Conservation (phyloP, 345 rosid genomes). For the Eutrema heterophyllum region DNA sequence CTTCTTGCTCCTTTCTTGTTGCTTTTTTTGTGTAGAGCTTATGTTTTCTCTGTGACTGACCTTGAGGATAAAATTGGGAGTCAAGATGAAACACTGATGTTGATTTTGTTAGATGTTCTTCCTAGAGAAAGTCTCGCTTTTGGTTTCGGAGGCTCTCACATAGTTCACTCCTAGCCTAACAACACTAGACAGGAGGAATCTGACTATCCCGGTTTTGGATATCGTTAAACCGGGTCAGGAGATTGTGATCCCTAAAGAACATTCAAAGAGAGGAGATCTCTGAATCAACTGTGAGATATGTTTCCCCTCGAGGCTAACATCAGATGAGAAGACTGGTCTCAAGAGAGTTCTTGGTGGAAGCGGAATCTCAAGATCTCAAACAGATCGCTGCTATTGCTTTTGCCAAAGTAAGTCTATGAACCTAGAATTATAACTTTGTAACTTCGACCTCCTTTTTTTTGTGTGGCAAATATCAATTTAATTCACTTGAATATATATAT, state of each 20-base stretch:
- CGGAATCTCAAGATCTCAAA: too few species aligned
- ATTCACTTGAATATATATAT: too few species aligned
- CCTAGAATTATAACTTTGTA: too few species aligned
- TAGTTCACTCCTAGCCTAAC: conserved; percentile 44
- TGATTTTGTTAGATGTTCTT: neutral
- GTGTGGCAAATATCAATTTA: too few species aligned
- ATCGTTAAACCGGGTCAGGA: conserved; percentile 57
- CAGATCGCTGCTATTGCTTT: too few species aligned
- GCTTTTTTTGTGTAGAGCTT: neutral
- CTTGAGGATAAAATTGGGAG: neutral
- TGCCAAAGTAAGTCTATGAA: too few species aligned
- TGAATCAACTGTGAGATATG: conserved; percentile 45
- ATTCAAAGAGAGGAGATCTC: conserved; percentile 54
- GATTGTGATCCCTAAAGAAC: conserved; percentile 52
- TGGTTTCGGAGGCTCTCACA: conserved; percentile 50
- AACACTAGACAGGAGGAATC: conserved; percentile 62
- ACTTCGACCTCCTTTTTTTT: too few species aligned
- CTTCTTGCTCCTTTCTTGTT: neutral
- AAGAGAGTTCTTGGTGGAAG: conserved; percentile 52
- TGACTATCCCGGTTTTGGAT: conserved; percentile 43
- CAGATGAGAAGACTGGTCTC: conserved; percentile 60
- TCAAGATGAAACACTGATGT: neutral
- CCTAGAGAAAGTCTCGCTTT: conserved; percentile 17
- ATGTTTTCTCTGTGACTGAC: neutral
- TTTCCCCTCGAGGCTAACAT: conserved; percentile 52